Conservation (phyloP, 2,329 filamentous ascomycete species). For the Sclerotinia subarctica region DNA sequence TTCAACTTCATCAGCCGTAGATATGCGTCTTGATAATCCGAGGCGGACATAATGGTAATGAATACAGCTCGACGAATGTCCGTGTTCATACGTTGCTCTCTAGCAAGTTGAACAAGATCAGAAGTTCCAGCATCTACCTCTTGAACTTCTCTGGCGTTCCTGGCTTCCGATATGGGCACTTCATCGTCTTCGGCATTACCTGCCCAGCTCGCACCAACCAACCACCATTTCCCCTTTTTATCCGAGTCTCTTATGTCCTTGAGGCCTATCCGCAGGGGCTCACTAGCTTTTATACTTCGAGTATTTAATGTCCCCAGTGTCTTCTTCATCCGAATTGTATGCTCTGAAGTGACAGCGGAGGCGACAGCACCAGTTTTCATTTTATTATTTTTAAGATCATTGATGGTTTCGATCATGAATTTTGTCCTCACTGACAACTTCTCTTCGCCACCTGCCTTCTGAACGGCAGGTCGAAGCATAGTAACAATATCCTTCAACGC, state of each 20-base stretch:
- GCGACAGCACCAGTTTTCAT: constrained; percentile 71
- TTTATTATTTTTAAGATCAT: constrained; percentile 90
- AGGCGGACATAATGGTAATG: constrained; percentile 80
- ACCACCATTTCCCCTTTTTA: constrained; percentile 96
- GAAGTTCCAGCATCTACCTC: constrained; percentile 35
- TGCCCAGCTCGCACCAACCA: constrained; percentile 90
- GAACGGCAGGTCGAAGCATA: constrained; percentile 69
- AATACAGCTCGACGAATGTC: constrained; percentile 68
- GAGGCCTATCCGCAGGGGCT: constrained; percentile 78
- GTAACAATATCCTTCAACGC: constrained; percentile 85
- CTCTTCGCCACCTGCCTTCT: constrained; percentile 63
- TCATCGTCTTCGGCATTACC: constrained; percentile 41
- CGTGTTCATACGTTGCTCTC: constrained; percentile 40
- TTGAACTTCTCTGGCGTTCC: constrained; percentile 31
- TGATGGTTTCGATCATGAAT: constrained; percentile 97
- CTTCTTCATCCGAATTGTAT: constrained; percentile 86
- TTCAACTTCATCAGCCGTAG: constrained; percentile 75
- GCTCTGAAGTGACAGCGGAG: constrained; percentile 71
- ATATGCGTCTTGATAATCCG: constrained; percentile 80
- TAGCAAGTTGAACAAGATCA: constrained; percentile 39
- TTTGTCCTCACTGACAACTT: constrained; percentile 83
- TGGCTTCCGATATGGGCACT: constrained; percentile 26
- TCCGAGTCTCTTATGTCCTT: constrained; percentile 79
- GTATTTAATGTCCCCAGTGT: constrained; percentile 73
- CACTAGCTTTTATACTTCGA: constrained; percentile 65